Base-by-base conservation (phyloP, 2,329 filamentous ascomycete species). In the Clarireedia hainanense region DNA sequence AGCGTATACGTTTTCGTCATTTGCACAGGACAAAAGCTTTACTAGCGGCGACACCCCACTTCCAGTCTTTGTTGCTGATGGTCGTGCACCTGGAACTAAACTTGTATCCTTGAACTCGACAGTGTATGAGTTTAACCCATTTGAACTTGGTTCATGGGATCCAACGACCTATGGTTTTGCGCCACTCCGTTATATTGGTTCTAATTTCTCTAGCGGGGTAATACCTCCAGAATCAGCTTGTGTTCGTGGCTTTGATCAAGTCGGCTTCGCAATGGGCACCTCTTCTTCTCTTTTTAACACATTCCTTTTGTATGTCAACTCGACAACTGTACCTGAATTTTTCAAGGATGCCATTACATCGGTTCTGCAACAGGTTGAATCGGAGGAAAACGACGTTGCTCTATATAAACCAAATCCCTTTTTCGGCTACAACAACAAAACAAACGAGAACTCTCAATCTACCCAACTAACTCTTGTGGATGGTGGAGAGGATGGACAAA, bases 231-330 rank as follows among this genome's bases (percentile, higher is more conserved):
- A 76, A 55, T 78, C 79, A 43, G 68, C 72, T 27, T 96, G 91
- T 66, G 78, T 95, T 14, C 75, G 79, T 6, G 91, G 91, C 0
- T 91, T 91, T 60, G 91, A 96, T 71, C 91, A 90, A 64, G 80
- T 80, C 24, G 89, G 89, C 6, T 96, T 81, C 67, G 75, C 95
- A 27, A 90, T 95, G 81, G 91, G 90, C 50, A 95, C 91, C 0
- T 90, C 86, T 20, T 89, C 85, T 1, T 86, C 88, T 1, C 77
- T 96, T 2, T 96, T 96, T 77, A 96, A 95, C 73, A 76, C 84
- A 64, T 80, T 88, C 64, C 72, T 95, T 20, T 75, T 91, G 2
- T 72, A 81, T 92, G 92, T 69, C 89, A 89, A 0, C 94, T 92
- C 74, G 83, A 76, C 30, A 34, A 34, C 1, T 12, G 9, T 34